A percentile compares a stretch with the other conserved stretches of the same genome.
phyloP scores from a whole-genome alignment of 192 early-diverging fungal species.

The Chytriomyces confervae region DNA sequence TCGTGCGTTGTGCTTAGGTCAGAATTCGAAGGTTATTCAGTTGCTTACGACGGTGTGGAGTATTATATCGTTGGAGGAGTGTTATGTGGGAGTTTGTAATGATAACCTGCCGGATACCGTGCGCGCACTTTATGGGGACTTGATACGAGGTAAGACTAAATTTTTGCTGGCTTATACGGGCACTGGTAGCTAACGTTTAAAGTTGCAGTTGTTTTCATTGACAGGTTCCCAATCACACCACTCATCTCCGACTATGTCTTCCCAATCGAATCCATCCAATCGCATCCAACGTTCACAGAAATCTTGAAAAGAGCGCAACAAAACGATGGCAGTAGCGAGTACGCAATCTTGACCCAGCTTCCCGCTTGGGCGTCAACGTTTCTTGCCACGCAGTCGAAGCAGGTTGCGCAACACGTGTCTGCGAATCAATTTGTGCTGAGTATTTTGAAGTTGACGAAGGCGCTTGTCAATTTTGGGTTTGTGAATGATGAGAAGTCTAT shows the following conservation, averaged over 20 bases:
- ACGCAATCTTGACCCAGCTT: neutral
- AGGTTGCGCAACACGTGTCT: slow-evolving; percentile 7
- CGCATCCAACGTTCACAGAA: slow-evolving; percentile 14
- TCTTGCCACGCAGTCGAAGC: slow-evolving; percentile 9
- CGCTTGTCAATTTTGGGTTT: slow-evolving; percentile 29
- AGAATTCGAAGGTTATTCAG: slow-evolving; percentile 28
- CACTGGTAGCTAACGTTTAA: neutral
- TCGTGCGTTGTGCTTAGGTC: slow-evolving; percentile 39
- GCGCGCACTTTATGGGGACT: slow-evolving; percentile 36
- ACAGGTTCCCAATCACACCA: slow-evolving; percentile 32
- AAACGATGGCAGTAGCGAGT: neutral
- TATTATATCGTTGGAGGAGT: slow-evolving; percentile 33
- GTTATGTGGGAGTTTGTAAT: slow-evolving; percentile 33
- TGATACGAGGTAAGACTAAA: slow-evolving; percentile 34
- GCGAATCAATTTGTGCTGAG: slow-evolving; percentile 28
- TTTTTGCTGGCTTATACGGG: slow-evolving; percentile 6
- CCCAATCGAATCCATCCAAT: slow-evolving; percentile 15
- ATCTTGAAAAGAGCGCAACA: slow-evolving; percentile 24
- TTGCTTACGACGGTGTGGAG: slow-evolving; percentile 26
- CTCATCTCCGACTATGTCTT: slow-evolving; percentile 27
- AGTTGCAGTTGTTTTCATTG: slow-evolving; percentile 34
- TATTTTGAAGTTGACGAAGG: slow-evolving; percentile 27
- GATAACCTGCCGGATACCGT: slow-evolving; percentile 33
- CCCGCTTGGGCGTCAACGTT: slow-evolving; percentile 11
- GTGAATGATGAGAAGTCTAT: slow-evolving; percentile 13